Evolutionary conservation across 257 asterid genomes (phyloP), one percentile per base, ranked within the genome.

Genomic region (Primulina huaijiensis): DNA sequence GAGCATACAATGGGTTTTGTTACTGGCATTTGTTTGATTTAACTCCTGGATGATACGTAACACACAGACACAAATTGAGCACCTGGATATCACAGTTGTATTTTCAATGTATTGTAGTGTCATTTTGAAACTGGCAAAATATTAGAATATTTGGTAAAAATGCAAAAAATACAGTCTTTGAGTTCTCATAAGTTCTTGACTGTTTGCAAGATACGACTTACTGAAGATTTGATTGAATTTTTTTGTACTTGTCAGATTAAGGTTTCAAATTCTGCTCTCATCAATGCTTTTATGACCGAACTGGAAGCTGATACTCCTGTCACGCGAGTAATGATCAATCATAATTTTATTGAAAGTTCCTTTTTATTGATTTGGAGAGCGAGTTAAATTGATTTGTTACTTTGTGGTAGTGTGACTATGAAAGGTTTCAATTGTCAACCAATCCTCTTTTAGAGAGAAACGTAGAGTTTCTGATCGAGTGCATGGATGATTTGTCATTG

Each of bases 401-500:
- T 55, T 52, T 43, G 19, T 62, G 76, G 20, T 71, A 93, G 96
- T 86, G 99, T 77, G 97, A 94, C 76, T 88, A 82, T 80, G 99
- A 94, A 25, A 85, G 97, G 75, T 73, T 94, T 79, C 97, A 94
- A 69, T 76, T 94, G 71, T 91, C 99, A 71, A 86, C 90, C 33
- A 84, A 85, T 82, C 92, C 94, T 40, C 82, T 85, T 77, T 77
- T 91, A 60, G 99, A 89, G 84, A 88, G 99, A 77, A 94, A 91
- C 78, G 81, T 91, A 64, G 99, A 94, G 80, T 91, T 94, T 84
- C 82, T 94, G 72, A 83, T 86, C 75, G 99, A 89, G 74, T 94
- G 99, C 82, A 91, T 94, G 99, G 99, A 94, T 83, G 97, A 94
- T 80, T 85, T 91, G 80, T 86, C 96, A 25, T 85, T 80, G 95